Conservation (phyloP, 2,329 filamentous ascomycete species). For the Aspergillus ruber region DNA sequence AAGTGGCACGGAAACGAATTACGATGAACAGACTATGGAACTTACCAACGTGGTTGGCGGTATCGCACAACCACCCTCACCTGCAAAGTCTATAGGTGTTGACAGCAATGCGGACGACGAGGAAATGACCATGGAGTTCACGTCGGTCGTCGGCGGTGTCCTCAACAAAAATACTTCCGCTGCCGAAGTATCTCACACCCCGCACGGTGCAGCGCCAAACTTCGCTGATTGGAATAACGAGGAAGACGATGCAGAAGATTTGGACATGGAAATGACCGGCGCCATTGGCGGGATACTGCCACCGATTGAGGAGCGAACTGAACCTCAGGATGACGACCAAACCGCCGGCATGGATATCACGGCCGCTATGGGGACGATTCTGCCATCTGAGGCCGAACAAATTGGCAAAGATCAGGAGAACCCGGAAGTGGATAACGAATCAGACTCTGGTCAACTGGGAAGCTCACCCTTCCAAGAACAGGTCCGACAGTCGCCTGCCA, state of each 20-base stretch:
- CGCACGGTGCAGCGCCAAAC: slow-evolving; percentile 15
- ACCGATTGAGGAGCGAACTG: slow-evolving; percentile 33
- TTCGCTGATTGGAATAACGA: slow-evolving; percentile 17
- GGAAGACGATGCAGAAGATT: slow-evolving; percentile 21
- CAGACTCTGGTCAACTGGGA: slow-evolving; percentile 41
- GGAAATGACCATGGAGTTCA: slow-evolving; percentile 45
- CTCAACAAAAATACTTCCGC: slow-evolving; percentile 22
- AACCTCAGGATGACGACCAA: slow-evolving; percentile 33
- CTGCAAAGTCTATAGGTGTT: slow-evolving; percentile 20
- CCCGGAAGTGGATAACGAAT: slow-evolving; percentile 55
- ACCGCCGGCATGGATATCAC: slow-evolving; percentile 65
- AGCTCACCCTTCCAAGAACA: slow-evolving; percentile 44
- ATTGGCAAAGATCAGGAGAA: slow-evolving; percentile 47
- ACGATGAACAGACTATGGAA: slow-evolving; percentile 44
- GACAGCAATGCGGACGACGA: slow-evolving; percentile 34
- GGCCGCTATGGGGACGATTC: slow-evolving; percentile 56
- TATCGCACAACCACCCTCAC: slow-evolving; percentile 23
- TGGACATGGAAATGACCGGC: slow-evolving; percentile 57
- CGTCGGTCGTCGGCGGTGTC: slow-evolving; percentile 39
- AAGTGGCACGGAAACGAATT: slow-evolving; percentile 38
- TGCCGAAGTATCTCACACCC: slow-evolving; percentile 6
- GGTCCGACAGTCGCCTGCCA: slow-evolving; percentile 25
- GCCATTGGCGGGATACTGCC: slow-evolving; percentile 41
- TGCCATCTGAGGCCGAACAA: slow-evolving; percentile 37
- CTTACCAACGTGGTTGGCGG: slow-evolving; percentile 41